These are phyloP conservation scores for Flaveria robusta DNA, from an alignment of 129 eudicot genomes.

Conservation along the genomic window DNA sequence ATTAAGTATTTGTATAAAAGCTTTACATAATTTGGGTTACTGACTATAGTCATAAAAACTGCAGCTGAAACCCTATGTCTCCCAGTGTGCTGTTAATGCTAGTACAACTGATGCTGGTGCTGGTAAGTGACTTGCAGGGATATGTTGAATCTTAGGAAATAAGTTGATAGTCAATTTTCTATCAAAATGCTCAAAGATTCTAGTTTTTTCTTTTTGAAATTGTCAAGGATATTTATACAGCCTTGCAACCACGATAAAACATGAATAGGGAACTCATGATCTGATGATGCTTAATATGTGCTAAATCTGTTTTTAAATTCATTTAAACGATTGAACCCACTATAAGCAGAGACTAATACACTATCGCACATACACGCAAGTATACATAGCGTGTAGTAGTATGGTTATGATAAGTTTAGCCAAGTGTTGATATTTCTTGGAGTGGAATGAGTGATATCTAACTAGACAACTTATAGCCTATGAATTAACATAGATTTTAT, in stretches of 20 bases:
- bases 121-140: conserved; percentile 15
- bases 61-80: conserved; percentile 45
- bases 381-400: too few species aligned
- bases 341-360: background rate
- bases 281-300: background rate
- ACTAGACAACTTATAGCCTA: too few species aligned
- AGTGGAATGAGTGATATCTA: too few species aligned
- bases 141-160: background rate
- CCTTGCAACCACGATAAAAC: background rate
- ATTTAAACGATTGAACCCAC: background rate
- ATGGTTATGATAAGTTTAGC: too few species aligned
- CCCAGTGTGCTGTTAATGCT: conserved; percentile 32
- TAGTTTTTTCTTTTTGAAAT: background rate
- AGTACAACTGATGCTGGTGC: conserved; percentile 26
- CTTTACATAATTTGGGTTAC: conserved; percentile 5
- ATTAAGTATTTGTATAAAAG: conserved; percentile 6
- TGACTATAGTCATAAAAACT: background rate
- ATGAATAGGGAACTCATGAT: too few species aligned
- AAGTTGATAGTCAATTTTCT: background rate
- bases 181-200: background rate
- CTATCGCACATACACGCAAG: background rate
- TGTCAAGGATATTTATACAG: background rate
- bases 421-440: too few species aligned
- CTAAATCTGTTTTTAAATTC: too few species aligned
- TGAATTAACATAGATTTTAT: too few species aligned